phyloP scores from a whole-genome alignment of 768 basidiomycete genomes.

The Russula dissimulans region DNA sequence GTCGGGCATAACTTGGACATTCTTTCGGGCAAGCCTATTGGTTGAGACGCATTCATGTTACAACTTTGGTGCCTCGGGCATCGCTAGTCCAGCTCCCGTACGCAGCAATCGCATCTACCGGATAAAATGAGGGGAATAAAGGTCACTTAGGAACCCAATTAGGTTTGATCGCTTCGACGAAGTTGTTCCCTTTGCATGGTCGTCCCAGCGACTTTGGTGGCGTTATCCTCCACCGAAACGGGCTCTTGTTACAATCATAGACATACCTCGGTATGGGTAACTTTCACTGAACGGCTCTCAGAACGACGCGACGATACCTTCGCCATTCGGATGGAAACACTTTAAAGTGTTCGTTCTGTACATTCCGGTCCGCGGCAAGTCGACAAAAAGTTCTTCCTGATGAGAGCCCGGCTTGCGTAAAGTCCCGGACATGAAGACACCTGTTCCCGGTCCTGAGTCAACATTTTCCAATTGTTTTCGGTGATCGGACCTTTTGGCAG shows the following conservation, averaged over 20 bases:
- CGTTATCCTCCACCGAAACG: background rate
- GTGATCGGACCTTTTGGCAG: too few species aligned
- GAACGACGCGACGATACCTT: background rate
- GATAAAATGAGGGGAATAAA: background rate
- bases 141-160: background rate
- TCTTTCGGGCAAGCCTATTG: background rate
- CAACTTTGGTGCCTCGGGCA: background rate
- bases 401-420: background rate
- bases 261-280: background rate
- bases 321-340: background rate
- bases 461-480: too few species aligned
- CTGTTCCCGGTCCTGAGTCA: background rate
- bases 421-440: background rate
- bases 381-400: background rate
- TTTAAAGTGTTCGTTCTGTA: background rate
- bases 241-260: background rate
- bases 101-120: constrained; percentile 3
- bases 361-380: too few species aligned
- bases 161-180: constrained; percentile 1
- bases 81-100: background rate
- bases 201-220: background rate
- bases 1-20: background rate
- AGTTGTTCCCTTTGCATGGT: background rate
- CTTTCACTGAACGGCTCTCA: background rate
- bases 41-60: background rate